Evolutionary conservation across 768 basidiomycete genomes (phyloP).

Genomic region (Sistotremastrum niveocremeum): DNA sequence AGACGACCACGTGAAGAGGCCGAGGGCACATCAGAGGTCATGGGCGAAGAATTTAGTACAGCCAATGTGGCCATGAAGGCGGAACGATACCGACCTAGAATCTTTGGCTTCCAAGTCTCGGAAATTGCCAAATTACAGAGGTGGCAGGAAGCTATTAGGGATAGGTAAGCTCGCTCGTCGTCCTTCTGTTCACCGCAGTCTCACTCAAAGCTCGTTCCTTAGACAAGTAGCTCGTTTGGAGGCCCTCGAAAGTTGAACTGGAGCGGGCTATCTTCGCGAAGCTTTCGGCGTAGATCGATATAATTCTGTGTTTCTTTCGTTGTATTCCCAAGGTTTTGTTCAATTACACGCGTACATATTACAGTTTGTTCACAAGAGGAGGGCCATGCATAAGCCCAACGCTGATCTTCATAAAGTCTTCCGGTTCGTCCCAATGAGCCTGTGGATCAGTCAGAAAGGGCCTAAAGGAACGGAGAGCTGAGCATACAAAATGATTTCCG

Average conservation of each 20-base stretch:
- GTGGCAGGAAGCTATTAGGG: constrained; percentile 91
- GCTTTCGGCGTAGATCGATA: not conserved
- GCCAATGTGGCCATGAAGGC: constrained; percentile 77
- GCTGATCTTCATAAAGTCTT: too few relatives aligned
- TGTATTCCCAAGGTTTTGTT: too few relatives aligned
- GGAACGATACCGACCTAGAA: constrained; percentile 82
- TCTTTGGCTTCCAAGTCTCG: constrained; percentile 94
- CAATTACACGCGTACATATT: too few relatives aligned
- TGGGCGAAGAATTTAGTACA: constrained; percentile 62
- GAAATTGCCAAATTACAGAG: constrained; percentile 87
- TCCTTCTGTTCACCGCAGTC: not conserved
- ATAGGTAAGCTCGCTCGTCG: constrained; percentile 41
- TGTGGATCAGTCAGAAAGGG: too few relatives aligned
- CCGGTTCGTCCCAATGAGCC: too few relatives aligned
- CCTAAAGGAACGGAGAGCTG: too few relatives aligned
- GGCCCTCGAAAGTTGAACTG: not conserved
- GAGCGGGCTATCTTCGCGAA: too few relatives aligned
- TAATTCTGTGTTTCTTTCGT: not conserved
- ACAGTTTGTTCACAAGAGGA: too few relatives aligned
- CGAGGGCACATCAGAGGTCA: constrained; percentile 34
- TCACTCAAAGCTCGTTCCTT: not conserved
- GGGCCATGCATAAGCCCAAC: too few relatives aligned
- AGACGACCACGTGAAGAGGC: constrained; percentile 42
- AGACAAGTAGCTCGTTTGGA: constrained; percentile 7
- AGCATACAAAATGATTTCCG: too few relatives aligned